A percentile compares a stretch with the other conserved stretches of the same genome.
These are phyloP conservation scores for Physcia stellaris DNA, from an alignment of 495 filamentous ascomycete genomes.

Conservation along the genomic window DNA sequence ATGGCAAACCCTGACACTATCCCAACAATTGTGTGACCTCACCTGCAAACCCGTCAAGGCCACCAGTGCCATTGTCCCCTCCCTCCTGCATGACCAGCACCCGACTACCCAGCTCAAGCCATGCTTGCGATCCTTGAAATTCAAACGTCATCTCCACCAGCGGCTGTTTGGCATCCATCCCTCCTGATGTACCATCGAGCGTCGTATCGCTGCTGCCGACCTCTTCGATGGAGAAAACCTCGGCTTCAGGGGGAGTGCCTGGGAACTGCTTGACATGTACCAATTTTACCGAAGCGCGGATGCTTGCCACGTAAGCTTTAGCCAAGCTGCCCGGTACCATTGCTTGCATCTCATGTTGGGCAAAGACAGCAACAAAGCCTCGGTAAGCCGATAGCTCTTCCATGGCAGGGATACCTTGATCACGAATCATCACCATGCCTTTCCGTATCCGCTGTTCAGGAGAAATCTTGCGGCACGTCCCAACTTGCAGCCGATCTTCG, in stretches of 20 bases:
- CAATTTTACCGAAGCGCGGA: constrained; percentile 68
- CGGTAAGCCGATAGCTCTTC: constrained; percentile 29
- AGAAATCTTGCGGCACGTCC: constrained; percentile 15
- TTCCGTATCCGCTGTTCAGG: constrained; percentile 46
- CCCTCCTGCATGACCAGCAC: constrained; percentile 58
- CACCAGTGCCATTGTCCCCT: constrained; percentile 13
- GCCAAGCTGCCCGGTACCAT: constrained; percentile 48
- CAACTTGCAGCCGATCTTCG: constrained; percentile 12
- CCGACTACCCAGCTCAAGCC: constrained; percentile 66
- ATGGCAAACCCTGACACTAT: background rate
- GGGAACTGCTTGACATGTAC: constrained; percentile 34
- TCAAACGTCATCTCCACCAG: constrained; percentile 56
- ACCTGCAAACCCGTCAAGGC: constrained; percentile 37
- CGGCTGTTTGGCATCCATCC: constrained; percentile 19
- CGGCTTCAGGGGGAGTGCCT: constrained; percentile 29
- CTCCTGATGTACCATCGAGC: constrained; percentile 9
- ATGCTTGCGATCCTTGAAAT: constrained; percentile 64
- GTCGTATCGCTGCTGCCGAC: constrained; percentile 22
- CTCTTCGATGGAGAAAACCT: constrained; percentile 51
- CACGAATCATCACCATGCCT: constrained; percentile 63
- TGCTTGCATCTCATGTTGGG: constrained; percentile 25
- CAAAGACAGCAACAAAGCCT: constrained; percentile 36
- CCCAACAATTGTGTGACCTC: constrained; percentile 16
- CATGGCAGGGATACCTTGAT: constrained; percentile 26
- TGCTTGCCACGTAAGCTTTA: constrained; percentile 72